Conservation (phyloP, 2,329 filamentous ascomycete species). For the Diaporthe ampelina region DNA sequence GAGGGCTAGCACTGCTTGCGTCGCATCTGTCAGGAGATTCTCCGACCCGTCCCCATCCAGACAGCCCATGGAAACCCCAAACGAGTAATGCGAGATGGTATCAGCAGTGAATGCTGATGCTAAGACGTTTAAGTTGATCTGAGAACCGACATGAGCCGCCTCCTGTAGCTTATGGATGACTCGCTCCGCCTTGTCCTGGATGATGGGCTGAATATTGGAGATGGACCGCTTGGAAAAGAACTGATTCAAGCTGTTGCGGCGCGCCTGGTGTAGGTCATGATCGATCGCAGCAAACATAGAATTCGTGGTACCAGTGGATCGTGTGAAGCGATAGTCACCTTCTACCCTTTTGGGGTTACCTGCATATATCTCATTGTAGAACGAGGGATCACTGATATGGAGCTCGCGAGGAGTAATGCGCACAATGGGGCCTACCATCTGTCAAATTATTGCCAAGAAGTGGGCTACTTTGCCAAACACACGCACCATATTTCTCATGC, state of each 20-base stretch:
- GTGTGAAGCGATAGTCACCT: background rate
- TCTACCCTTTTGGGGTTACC: background rate
- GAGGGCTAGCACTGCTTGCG: background rate
- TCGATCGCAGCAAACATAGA: background rate
- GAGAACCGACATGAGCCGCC: background rate
- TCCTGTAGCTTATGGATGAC: background rate
- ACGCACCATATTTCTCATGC: background rate
- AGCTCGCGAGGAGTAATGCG: background rate
- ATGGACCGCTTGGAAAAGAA: background rate
- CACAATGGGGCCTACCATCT: background rate
- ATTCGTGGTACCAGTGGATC: background rate
- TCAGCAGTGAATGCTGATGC: background rate
- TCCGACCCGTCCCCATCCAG: background rate
- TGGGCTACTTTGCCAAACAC: background rate
- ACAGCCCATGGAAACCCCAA: background rate
- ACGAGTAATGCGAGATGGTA: background rate
- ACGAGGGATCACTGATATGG: background rate
- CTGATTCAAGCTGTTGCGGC: background rate
- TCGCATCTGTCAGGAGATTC: background rate
- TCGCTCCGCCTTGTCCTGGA: background rate
- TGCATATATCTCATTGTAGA: background rate
- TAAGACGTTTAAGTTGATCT: background rate
- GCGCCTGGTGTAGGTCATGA: background rate
- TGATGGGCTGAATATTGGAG: background rate
- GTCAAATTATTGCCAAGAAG: background rate